Base-by-base conservation (phyloP, 805 yeast species). In the Dipodascus albidus region DNA sequence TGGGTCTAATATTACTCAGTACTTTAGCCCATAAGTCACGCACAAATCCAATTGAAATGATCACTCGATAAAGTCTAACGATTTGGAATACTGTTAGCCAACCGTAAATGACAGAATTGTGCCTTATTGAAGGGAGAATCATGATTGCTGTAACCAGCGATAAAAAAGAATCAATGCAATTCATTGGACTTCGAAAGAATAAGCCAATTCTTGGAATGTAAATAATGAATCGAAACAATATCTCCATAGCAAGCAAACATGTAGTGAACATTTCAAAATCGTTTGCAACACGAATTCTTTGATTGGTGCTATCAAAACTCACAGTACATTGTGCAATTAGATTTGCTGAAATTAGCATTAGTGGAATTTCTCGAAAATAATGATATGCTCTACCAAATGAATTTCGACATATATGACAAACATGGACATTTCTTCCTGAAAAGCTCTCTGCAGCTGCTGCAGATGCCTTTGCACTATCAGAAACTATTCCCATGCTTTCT, bases 71-170 rank as follows among this genome's bases (percentile, higher is more conserved):
- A 58, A 85, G 77, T 51, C 98, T 73, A 50, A 78, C 68, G 15
- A 88, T 70, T 57, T 85, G 95, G 64, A 93, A 87, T 1, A 82
- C 67, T 0, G 93, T 75, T 15, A 91, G 68, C 97, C 97, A 91
- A 31, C 80, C 78, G 62, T 87, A 91, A 0, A 73, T 75, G 22
- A 76, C 78, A 0, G 82, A 82, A 41, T 83, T 59, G 2, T 64
- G 57, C 1, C 63, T 60, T 2, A 83, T 67, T 0, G 77, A 75
- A 0, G 82, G 81, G 6, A 82, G 60, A 2, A 81, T 72, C 6
- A 86, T 78, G 1, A 83, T 63, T 1, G 74, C 57, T 0, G 91
- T 82, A 2, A 78, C 69, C 0, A 87, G 58, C 0, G 85, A 91
- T 27, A 88, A 70, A 0, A 74, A 55, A 8, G 57, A 14, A 35